Percentiles rank a stretch among this genome's conserved stretches.
phyloP scores from a whole-genome alignment of 2,329 filamentous ascomycete species.

The Paecilomyces sp. region DNA sequence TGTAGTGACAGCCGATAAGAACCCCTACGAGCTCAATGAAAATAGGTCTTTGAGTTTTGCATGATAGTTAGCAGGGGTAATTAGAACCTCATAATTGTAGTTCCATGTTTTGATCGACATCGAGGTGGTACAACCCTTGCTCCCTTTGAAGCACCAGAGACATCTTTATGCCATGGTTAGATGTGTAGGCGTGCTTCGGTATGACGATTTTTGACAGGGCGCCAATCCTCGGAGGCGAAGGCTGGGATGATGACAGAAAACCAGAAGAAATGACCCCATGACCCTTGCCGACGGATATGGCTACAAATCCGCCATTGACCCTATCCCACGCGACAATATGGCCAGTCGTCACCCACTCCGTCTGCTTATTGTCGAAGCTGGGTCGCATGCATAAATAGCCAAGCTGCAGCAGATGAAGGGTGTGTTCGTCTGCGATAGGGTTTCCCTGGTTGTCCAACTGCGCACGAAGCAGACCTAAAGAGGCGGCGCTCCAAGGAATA shows the following conservation, averaged over 20 bases:
- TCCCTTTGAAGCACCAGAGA: constrained; percentile 1
- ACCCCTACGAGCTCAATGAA: not conserved
- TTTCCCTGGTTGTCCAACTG: constrained; percentile 13
- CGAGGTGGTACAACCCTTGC: constrained; percentile 14
- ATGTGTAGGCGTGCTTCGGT: constrained; percentile 1
- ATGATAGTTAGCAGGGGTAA: not conserved
- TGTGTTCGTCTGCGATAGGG: constrained; percentile 11
- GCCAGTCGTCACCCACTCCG: constrained; percentile 24
- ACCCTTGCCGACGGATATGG: constrained; percentile 21
- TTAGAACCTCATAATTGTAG: constrained; percentile 6
- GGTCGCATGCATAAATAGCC: constrained; percentile 23
- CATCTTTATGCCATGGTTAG: constrained; percentile 2
- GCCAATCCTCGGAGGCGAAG: constrained; percentile 4
- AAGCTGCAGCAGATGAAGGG: constrained; percentile 29
- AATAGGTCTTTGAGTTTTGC: not conserved
- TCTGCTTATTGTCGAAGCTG: not conserved
- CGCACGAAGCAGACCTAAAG: constrained; percentile 26
- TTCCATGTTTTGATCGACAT: constrained; percentile 18
- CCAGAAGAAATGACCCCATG: constrained; percentile 16
- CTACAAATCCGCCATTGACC: constrained; percentile 17
- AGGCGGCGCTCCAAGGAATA: constrained; percentile 12
- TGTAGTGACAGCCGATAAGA: not conserved
- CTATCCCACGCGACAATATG: constrained; percentile 32
- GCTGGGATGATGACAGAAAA: constrained; percentile 3
- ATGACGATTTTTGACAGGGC: constrained; percentile 6